phyloP scores from a whole-genome alignment of 352 stramenopile genomes.

The Saprolegnia parasitica region DNA sequence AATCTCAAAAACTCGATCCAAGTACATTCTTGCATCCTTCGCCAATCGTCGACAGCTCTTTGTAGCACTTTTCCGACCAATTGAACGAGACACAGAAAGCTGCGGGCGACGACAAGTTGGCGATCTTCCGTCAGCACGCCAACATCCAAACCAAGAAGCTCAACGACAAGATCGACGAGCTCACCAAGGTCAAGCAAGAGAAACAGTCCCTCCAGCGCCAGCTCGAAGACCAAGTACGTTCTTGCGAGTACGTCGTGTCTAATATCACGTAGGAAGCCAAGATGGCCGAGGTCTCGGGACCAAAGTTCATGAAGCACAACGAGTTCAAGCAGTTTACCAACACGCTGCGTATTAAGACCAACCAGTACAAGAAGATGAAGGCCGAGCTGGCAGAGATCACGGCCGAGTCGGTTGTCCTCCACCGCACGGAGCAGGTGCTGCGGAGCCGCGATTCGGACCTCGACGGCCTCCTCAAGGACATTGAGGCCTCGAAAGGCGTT shows the following conservation, averaged over 20 bases:
- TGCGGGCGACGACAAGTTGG: constrained; percentile 85
- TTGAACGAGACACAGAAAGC: constrained; percentile 65
- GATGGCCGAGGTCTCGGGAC: constrained; percentile 48
- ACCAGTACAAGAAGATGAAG: constrained; percentile 90
- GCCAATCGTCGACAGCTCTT: neutral
- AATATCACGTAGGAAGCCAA: constrained; percentile 38
- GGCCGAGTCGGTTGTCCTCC: constrained; percentile 86
- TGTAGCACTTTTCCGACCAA: constrained; percentile 53
- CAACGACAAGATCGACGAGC: constrained; percentile 82
- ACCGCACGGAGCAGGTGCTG: constrained; percentile 88
- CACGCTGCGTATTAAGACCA: constrained; percentile 87
- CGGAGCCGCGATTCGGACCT: constrained; percentile 80
- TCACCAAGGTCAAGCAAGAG: constrained; percentile 62
- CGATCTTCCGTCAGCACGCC: constrained; percentile 87
- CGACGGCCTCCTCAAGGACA: constrained; percentile 74
- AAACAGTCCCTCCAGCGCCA: constrained; percentile 55
- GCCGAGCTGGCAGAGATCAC: constrained; percentile 78
- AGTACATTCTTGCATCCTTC: neutral
- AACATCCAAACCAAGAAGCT: constrained; percentile 86
- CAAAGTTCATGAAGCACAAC: constrained; percentile 81
- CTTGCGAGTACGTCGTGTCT: neutral
- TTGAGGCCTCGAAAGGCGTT: constrained; percentile 84
- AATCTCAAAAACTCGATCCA: constrained; percentile 57
- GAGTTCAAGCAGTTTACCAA: constrained; percentile 89
- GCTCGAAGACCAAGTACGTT: constrained; percentile 51